A percentile compares a stretch with the other conserved stretches of the same genome.
phyloP scores from a whole-genome alignment of 2,329 filamentous ascomycete genomes.

The Rhexocercosporidium sp. region DNA sequence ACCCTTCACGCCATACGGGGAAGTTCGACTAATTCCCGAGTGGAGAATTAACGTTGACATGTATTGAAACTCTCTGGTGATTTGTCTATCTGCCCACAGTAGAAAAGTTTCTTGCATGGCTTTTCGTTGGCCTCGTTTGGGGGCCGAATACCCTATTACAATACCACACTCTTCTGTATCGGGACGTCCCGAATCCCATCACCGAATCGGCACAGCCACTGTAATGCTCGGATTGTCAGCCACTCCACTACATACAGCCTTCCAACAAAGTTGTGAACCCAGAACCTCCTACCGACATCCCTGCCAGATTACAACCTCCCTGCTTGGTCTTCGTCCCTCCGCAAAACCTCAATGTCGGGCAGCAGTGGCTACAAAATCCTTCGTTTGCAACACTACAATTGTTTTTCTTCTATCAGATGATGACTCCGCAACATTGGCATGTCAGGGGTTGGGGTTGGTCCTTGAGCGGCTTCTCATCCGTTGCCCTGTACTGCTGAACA shows the following conservation, averaged over 20 bases:
- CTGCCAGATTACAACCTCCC: neutral
- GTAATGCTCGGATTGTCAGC: neutral
- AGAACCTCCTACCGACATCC: neutral
- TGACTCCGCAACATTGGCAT: neutral
- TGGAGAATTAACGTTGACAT: neutral
- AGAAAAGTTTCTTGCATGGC: neutral
- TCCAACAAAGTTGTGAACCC: neutral
- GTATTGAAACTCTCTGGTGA: neutral
- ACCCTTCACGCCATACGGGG: neutral
- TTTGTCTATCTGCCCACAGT: neutral
- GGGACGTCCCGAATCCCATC: conserved; percentile 6
- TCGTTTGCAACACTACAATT: neutral
- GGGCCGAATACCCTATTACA: conserved; percentile 3
- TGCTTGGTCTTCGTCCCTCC: neutral
- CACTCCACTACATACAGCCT: conserved; percentile 4
- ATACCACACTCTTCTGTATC: neutral
- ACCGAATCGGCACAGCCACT: conserved; percentile 15
- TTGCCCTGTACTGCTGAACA: conserved; percentile 6
- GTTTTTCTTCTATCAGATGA: neutral
- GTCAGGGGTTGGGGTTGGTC: neutral
- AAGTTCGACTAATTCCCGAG: neutral
- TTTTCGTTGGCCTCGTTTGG: conserved; percentile 8
- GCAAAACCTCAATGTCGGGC: neutral
- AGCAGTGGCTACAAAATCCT: neutral
- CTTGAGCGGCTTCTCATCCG: conserved; percentile 2